Percentiles rank a stretch among this genome's conserved stretches.
Evolutionary conservation across 495 filamentous ascomycete species (phyloP).

Genomic region (Penicillium paradoxum): DNA sequence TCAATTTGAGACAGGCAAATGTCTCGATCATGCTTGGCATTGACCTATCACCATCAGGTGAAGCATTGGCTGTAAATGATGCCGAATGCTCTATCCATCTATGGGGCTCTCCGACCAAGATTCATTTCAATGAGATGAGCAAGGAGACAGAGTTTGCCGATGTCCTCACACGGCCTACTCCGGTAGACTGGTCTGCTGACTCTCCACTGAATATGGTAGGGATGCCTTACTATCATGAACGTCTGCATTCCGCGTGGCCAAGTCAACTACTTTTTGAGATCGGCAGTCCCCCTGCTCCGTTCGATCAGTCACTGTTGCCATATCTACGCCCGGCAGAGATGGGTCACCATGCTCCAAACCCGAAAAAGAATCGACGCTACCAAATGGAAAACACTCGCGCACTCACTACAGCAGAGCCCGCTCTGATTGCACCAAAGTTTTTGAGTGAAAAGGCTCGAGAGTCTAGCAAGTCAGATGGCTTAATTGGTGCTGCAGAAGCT

Average conservation of each 20-base stretch:
- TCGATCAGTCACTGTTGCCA: slow-evolving; percentile 68
- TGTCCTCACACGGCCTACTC: slow-evolving; percentile 43
- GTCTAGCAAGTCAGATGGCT: slow-evolving; percentile 49
- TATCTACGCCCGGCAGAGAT: slow-evolving; percentile 63
- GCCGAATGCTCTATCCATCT: slow-evolving; percentile 73
- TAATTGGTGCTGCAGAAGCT: slow-evolving; percentile 56
- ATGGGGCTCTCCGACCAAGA: slow-evolving; percentile 87
- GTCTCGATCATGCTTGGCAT: slow-evolving; percentile 67
- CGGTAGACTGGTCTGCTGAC: slow-evolving; percentile 65
- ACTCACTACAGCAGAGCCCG: slow-evolving; percentile 44
- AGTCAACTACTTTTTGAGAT: slow-evolving; percentile 75
- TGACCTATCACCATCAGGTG: slow-evolving; percentile 86
- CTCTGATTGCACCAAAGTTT: slow-evolving; percentile 73
- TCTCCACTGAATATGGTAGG: slow-evolving; percentile 81
- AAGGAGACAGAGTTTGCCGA: slow-evolving; percentile 75
- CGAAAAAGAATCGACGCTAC: slow-evolving; percentile 66
- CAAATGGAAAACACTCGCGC: slow-evolving; percentile 77
- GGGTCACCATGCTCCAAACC: slow-evolving; percentile 71
- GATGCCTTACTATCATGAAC: slow-evolving; percentile 89
- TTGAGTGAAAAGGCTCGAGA: slow-evolving; percentile 86
- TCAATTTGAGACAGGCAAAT: slow-evolving; percentile 83
- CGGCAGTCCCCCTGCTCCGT: slow-evolving; percentile 70
- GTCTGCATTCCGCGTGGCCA: slow-evolving; percentile 84
- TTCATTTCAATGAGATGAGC: slow-evolving; percentile 82
- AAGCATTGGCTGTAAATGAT: slow-evolving; percentile 80